phyloP scores from a whole-genome alignment of 345 rosid species.

The Psidium friedrichsthalianum region DNA sequence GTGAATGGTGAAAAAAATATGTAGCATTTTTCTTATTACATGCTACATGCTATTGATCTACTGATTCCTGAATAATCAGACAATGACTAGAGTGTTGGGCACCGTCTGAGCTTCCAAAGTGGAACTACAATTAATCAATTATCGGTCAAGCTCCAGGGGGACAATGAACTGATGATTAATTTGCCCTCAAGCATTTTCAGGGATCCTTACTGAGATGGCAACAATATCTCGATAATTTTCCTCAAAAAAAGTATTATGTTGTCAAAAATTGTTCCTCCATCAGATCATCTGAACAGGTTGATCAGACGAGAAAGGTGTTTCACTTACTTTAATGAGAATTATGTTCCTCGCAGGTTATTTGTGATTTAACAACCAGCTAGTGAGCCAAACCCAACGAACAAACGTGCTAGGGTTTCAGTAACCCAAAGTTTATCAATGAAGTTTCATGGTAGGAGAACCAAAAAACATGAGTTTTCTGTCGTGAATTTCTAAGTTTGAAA shows the following conservation, averaged over 20 bases:
- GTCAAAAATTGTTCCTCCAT: background rate
- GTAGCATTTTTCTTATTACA: constrained; percentile 1
- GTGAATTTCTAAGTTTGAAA: background rate
- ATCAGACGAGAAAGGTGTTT: background rate
- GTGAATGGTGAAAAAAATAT: background rate
- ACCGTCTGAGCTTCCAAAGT: too few species aligned
- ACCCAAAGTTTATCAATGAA: constrained; percentile 53
- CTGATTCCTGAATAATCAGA: constrained; percentile 22
- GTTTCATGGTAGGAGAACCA: constrained; percentile 49
- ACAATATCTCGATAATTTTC: constrained; percentile 71
- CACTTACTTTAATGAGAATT: background rate
- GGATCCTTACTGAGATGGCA: constrained; percentile 92
- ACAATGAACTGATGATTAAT: too few species aligned
- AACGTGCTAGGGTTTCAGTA: constrained; percentile 58
- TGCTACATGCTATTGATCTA: background rate
- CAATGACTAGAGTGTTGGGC: constrained; percentile 31
- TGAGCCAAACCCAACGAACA: constrained; percentile 85
- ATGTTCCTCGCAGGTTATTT: constrained; percentile 45
- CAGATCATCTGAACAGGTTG: background rate
- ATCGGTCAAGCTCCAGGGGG: too few species aligned
- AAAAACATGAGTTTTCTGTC: background rate
- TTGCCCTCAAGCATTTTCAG: constrained; percentile 79
- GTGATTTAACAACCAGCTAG: constrained; percentile 70
- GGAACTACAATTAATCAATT: too few species aligned
- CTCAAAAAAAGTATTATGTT: background rate